Evolutionary conservation across 148 eudicot species (phyloP).

Genomic region (Rhododendron vialii): DNA sequence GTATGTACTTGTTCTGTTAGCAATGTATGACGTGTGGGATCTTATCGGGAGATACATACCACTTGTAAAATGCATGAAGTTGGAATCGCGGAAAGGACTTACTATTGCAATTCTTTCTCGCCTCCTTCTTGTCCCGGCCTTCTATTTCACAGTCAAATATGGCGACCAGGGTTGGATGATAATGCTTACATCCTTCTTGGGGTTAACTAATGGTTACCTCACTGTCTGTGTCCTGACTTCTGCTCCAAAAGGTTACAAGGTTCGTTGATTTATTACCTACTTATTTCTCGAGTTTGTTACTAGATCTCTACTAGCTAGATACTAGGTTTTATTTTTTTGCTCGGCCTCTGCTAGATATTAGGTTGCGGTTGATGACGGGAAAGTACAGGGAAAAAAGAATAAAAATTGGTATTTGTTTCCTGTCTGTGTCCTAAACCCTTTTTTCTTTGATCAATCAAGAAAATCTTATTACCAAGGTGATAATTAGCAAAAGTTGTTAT

Average conservation of each 20-base stretch:
- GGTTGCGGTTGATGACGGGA: not conserved
- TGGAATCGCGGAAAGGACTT: conserved; percentile 44
- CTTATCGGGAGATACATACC: conserved; percentile 46
- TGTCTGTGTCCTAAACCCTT: not conserved
- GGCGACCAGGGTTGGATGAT: conserved; percentile 51
- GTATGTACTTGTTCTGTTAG: conserved; percentile 47
- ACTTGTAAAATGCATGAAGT: conserved; percentile 22
- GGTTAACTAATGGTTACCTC: conserved; percentile 40
- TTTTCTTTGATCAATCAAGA: not conserved
- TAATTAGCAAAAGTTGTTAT: not conserved
- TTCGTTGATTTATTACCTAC: not conserved
- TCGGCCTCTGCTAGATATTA: not conserved
- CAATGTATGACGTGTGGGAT: conserved; percentile 44
- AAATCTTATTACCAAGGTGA: not conserved
- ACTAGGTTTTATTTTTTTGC: too few species aligned
- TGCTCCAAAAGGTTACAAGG: not conserved
- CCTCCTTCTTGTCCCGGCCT: conserved; percentile 38
- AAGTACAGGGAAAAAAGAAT: not conserved
- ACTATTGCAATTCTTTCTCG: conserved; percentile 20
- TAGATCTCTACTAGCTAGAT: not conserved
- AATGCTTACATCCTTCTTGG: conserved; percentile 42
- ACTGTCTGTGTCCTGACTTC: conserved; percentile 32
- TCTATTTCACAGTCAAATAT: conserved; percentile 49
- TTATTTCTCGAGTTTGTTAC: not conserved
- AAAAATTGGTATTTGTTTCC: not conserved